Base-by-base conservation (phyloP, 305 asterid species). In the Rubia balearica region DNA sequence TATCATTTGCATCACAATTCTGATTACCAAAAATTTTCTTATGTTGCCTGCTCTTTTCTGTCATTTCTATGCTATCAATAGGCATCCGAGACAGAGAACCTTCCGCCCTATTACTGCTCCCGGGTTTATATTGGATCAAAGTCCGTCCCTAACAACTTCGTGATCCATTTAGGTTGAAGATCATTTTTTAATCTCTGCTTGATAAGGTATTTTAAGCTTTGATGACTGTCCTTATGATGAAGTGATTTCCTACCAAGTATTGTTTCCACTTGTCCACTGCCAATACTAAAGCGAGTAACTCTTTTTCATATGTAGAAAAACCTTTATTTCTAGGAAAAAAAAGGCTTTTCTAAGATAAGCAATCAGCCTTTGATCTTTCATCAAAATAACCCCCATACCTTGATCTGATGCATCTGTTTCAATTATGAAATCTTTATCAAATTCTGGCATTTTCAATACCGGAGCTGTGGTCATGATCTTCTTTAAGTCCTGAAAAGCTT, bases 1-100 rank as follows among this genome's bases (percentile, higher is more conserved):
- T 27, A 0, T 27, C 30, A 27, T 27, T 27, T 3, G 30, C 17
- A 6, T 10, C 17, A 22, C 1, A 14, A n/a, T 17, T 14, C 6
- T 0, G 9, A 1, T 1, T 1, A 0, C 17, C 12, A 1, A 48
- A 0, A 12, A 2, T 11, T 0, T 4, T 0, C 55, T 48, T 7
- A 12, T 12, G 1, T 1, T 13, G 1, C 55, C 16, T 13, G 0
- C 4, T 5, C 17, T 48, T 10, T 1, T 3, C 55, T 11, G 6
- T 3, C 4, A 0, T 3, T 2, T 1, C 2, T 30, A 2, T 21
- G 9, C 9, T 10, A 6, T 11, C 10, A 7, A 0, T 7, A 41
- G 45, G 45, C 8, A 22, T 22, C n/a, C 57, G 22, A 1, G 60
- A 67, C 2, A 41, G 33, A 0, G 69, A 41, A 24, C 46, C 60